Percentiles rank a stretch among this genome's conserved stretches.
phyloP scores from a whole-genome alignment of 1,284 basidiomycete species.

The Somion occarium region DNA sequence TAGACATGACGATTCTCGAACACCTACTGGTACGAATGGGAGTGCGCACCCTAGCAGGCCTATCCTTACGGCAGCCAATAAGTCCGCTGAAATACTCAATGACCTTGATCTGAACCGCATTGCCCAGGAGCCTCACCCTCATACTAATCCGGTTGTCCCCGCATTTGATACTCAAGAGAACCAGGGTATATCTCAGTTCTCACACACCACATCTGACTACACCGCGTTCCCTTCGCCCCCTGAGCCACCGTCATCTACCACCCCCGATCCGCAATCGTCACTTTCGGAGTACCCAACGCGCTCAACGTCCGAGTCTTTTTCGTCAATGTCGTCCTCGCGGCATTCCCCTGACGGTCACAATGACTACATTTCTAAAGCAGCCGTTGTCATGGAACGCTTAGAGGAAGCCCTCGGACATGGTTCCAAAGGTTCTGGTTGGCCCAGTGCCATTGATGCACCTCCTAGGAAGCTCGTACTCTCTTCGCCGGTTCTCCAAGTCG shows the following conservation, averaged over 20 bases:
- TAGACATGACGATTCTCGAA: conserved; percentile 37
- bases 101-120: background rate
- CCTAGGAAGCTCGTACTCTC: conserved; percentile 82
- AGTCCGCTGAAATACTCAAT: background rate
- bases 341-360: conserved; percentile 31
- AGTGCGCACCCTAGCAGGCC: conserved; percentile 10
- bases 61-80: background rate
- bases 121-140: background rate
- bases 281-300: conserved; percentile 52
- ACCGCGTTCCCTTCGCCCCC: conserved; percentile 45
- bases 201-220: conserved; percentile 1
- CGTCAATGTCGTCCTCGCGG: conserved; percentile 38
- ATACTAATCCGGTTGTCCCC: background rate
- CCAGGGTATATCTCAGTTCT: background rate
- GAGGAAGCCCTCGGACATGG: conserved; percentile 63
- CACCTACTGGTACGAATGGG: conserved; percentile 38
- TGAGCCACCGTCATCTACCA: conserved; percentile 56
- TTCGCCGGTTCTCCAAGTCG: conserved; percentile 89
- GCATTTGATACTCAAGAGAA: background rate
- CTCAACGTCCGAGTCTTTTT: conserved; percentile 43
- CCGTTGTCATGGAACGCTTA: conserved; percentile 56
- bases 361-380: conserved; percentile 30
- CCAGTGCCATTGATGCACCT: conserved; percentile 74
- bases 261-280: conserved; percentile 68
- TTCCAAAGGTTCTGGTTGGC: conserved; percentile 56